Conservation (phyloP, 1,284 basidiomycete species). For the Ganoderma leucocontextum region DNA sequence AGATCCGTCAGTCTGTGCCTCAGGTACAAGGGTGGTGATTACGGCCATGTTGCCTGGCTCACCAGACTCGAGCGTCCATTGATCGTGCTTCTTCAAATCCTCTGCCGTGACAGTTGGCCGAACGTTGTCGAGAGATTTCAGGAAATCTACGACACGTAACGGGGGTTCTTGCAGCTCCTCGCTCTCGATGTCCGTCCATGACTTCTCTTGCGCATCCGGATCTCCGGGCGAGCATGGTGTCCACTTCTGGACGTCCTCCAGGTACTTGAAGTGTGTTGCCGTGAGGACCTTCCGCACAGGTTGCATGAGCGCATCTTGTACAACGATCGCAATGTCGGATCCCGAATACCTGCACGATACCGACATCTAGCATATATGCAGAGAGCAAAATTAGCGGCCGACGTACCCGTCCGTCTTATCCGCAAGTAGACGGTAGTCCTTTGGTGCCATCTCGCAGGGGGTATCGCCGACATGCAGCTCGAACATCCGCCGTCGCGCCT, state of each 20-base stretch:
- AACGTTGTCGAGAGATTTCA: conserved; percentile 84
- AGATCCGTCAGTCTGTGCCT: conserved; percentile 16
- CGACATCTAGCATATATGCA: conserved; percentile 4
- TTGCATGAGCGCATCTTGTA: conserved; percentile 98
- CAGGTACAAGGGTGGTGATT: conserved; percentile 3
- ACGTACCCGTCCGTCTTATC: conserved; percentile 86
- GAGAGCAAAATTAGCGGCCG: neutral
- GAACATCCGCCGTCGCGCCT: conserved; percentile 96
- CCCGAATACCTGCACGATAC: conserved; percentile 12
- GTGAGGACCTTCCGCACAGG: conserved; percentile 96
- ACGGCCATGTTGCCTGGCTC: conserved; percentile 21
- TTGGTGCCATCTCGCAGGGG: conserved; percentile 82
- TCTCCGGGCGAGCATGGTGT: conserved; percentile 98
- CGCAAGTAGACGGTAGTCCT: conserved; percentile 87
- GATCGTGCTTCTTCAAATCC: conserved; percentile 91
- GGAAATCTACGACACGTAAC: conserved; percentile 83
- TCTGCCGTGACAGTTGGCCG: conserved; percentile 90
- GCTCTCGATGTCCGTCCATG: conserved; percentile 92
- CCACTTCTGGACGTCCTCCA: conserved; percentile 59
- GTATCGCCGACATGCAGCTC: conserved; percentile 96
- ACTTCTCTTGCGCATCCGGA: conserved; percentile 85
- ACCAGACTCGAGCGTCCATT: conserved; percentile 92
- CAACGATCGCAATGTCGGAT: conserved; percentile 92
- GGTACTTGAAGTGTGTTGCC: conserved; percentile 94
- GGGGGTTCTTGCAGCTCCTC: conserved; percentile 91